phyloP scores from a whole-genome alignment of 192 early-diverging fungal genomes.

The Backusella liffmaniae region DNA sequence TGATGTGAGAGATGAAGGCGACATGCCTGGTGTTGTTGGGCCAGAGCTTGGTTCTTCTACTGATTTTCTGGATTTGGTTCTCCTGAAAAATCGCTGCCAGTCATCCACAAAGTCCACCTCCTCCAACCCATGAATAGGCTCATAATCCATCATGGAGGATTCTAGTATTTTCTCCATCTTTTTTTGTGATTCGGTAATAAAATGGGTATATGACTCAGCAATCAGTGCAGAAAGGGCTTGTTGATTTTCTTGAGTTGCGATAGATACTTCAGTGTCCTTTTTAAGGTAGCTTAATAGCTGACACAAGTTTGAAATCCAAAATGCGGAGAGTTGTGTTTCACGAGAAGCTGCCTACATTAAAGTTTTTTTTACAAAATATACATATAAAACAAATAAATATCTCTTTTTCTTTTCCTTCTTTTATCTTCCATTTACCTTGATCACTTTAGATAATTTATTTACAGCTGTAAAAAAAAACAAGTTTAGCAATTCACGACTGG shows the following conservation, averaged over 20 bases:
- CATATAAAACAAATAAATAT: slow-evolving; percentile 2
- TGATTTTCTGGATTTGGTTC: slow-evolving; percentile 4
- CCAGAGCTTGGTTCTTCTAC: background rate
- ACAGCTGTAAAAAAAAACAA: slow-evolving; percentile 62
- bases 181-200: slow-evolving; percentile 61
- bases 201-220: slow-evolving; percentile 60
- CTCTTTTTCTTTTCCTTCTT: background rate
- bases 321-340: slow-evolving; percentile 51
- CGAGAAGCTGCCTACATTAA: slow-evolving; percentile 39
- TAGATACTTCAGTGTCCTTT: slow-evolving; percentile 71
- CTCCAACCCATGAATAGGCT: slow-evolving; percentile 64
- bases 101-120: slow-evolving; percentile 56
- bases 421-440: slow-evolving; percentile 36
- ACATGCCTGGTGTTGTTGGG: slow-evolving; percentile 4
- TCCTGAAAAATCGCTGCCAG: slow-evolving; percentile 52
- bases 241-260: slow-evolving; percentile 69
- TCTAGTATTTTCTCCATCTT: slow-evolving; percentile 67
- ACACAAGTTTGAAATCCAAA: slow-evolving; percentile 84
- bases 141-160: slow-evolving; percentile 64
- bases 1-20: slow-evolving; percentile 67
- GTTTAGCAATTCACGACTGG: slow-evolving; percentile 68
- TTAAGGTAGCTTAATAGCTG: slow-evolving; percentile 84
- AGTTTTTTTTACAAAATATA: background rate
- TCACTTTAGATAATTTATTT: slow-evolving; percentile 51
- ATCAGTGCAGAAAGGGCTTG: slow-evolving; percentile 74